Evolutionary conservation across 139 green algal species (phyloP).

Genomic region (Chlamydomonas sphaeroides): DNA sequence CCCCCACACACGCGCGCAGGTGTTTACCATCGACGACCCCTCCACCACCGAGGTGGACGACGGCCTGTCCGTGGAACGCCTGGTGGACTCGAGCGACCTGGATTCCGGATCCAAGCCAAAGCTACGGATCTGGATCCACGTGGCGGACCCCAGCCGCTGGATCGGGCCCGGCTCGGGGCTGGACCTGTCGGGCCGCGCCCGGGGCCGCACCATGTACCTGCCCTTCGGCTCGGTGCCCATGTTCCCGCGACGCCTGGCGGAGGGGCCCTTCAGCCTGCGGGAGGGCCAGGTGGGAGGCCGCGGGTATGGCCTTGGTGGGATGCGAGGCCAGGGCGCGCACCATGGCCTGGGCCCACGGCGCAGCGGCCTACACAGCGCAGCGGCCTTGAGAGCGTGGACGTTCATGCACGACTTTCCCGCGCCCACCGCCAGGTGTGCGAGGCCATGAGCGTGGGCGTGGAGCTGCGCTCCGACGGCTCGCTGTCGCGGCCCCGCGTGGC

Average conservation of each 20-base stretch:
- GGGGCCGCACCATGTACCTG: constrained; percentile 85
- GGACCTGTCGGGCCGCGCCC: constrained; percentile 64
- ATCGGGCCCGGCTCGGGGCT: constrained; percentile 62
- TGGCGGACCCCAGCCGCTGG: constrained; percentile 87
- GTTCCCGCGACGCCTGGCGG: constrained; percentile 82
- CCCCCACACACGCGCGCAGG: too few species aligned
- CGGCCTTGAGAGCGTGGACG: too few species aligned
- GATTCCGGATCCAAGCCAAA: too few species aligned
- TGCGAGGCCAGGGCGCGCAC: neutral
- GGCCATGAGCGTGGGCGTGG: constrained; percentile 71
- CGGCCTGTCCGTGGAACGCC: constrained; percentile 70
- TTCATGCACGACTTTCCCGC: too few species aligned
- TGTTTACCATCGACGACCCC: constrained; percentile 82
- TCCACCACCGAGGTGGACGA: constrained; percentile 85
- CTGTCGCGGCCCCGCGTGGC: constrained; percentile 57
- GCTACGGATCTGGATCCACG: constrained; percentile 92
- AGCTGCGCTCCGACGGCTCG: constrained; percentile 67
- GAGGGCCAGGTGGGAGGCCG: constrained; percentile 19
- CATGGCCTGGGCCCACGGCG: too few species aligned
- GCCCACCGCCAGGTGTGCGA: constrained; percentile 33
- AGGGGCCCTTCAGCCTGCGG: constrained; percentile 82
- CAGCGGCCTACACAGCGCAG: too few species aligned
- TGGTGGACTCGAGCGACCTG: constrained; percentile 53
- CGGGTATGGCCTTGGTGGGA: too few species aligned
- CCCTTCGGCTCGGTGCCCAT: constrained; percentile 81